Percentiles rank a stretch among this genome's conserved stretches.
phyloP scores from a whole-genome alignment of 2,329 filamentous ascomycete genomes.

The Penicillium sp. region DNA sequence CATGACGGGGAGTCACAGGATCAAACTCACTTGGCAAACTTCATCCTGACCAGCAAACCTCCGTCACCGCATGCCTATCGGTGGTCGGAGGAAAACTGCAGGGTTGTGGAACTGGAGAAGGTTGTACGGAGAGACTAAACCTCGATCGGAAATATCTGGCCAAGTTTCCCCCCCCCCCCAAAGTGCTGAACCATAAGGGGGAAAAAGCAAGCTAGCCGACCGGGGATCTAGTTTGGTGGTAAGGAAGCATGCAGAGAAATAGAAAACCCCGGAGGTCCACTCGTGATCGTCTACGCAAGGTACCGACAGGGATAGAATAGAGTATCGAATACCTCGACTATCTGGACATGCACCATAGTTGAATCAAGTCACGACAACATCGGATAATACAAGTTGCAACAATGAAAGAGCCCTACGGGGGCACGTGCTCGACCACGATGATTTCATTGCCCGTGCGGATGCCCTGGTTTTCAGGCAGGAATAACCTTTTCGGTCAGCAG shows the following conservation, averaged over 20 bases:
- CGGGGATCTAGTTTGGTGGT: not conserved
- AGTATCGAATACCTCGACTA: slow-evolving; percentile 2
- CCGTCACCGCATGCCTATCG: slow-evolving; percentile 17
- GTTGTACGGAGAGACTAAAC: not conserved
- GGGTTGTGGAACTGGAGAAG: not conserved
- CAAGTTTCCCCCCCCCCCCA: not conserved
- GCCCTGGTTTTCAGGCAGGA: slow-evolving; percentile 9
- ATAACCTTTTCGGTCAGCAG: not conserved
- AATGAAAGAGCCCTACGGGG: slow-evolving; percentile 9
- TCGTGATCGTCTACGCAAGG: slow-evolving; percentile 1
- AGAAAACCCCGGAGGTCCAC: not conserved
- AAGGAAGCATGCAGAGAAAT: not conserved
- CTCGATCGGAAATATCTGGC: not conserved
- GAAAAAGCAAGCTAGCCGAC: not conserved
- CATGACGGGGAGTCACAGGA: slow-evolving; percentile 5
- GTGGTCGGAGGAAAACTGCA: slow-evolving; percentile 1
- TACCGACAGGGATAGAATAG: not conserved
- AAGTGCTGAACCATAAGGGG: not conserved
- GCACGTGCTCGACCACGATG: slow-evolving; percentile 21
- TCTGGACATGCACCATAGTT: not conserved
- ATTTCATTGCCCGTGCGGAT: slow-evolving; percentile 8
- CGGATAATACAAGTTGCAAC: not conserved
- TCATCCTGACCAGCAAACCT: slow-evolving; percentile 44
- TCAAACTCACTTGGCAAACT: slow-evolving; percentile 56
- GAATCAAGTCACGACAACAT: not conserved